Base-by-base conservation (phyloP, 75 land plant genomes). In the Ceratopteris richardii region DNA sequence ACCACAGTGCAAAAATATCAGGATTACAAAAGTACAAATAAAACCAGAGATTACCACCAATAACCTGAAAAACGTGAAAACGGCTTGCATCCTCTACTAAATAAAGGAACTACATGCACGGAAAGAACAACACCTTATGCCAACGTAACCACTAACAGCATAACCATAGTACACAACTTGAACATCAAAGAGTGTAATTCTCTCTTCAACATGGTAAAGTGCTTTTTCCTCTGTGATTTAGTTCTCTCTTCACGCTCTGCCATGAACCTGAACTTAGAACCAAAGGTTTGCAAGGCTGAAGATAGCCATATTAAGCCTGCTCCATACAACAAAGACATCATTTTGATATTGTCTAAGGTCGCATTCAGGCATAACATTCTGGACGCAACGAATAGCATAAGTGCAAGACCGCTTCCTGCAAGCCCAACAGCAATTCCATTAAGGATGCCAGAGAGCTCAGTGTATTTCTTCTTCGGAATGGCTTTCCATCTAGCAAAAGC, bases 271-370 rank as follows among this genome's bases (percentile, higher is more conserved):
- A 52, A 2, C 13, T 4, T 14, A 11, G 29, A 52, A 25, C 54
- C 54, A 52, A 64, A 54, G 16, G 18, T 54, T 23, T 64, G 36
- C 26, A 64, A 19, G 29, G 44, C 66, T 40, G 58, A 39, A 25
- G 58, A 54, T 24, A 64, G 60, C 66, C 66, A 64, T 14, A 64
- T 1, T 23, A 64, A 31, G n/a, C 66, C 66, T 29, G 54, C 30
- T 27, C 66, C 66, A 30, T 24, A 17, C 13, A 54, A 12, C 17
- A 54, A 37, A 55, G 57, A 23, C 60, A 54, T 40, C 31, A 64
- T 2, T 43, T 41, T 55, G 25, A 39, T 64, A 9, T 44, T 33
- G 40, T 64, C 66, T 26, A 64, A 18, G 9, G 50, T 21, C 12
- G 59, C 66, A 64, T 64, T 54, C 31, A 55, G 16, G 27, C 24